Evolutionary conservation across 371 early-diverging fungal genomes (phyloP), one percentile per base, ranked within the genome.

Genomic region (Mucor plumbeus): DNA sequence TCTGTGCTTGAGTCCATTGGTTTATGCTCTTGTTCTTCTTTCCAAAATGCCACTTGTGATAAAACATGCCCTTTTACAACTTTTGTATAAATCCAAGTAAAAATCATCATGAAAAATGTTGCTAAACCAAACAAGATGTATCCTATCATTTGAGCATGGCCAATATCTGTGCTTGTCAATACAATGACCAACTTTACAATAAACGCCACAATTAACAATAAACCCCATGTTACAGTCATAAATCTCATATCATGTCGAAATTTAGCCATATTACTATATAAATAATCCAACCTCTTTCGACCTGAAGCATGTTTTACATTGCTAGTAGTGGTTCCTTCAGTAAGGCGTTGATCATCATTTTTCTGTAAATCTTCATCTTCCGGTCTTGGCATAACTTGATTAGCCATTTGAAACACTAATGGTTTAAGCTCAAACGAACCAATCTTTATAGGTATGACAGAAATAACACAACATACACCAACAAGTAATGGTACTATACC

Each of bases 161-260:
- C 58, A 17, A 72, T 67, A 56, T 72, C 73, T 35, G 67, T 65
- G 47, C 69, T 70, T 15, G 76, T 84, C 40, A 65, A 43, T 14
- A 81, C 78, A 31, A 84, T 39, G 7, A 78, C 56, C 10, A 84
- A 70, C 44, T 81, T 81, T 59, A 78, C 70, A 50, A 81, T 44
- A 64, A 77, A 81, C 19, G 78, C 71, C 15, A 65, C 26, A 9
- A 84, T 68, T 0, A 81, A 64, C 38, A 76, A 68, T 0, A 73
- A 4, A 0, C 81, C 84, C 84, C 84, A 84, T 3, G 75, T 70
- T 13, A 68, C 70, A 9, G 81, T 84, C 78, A 81, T 78, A 47
- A 81, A 61, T 6, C 84, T 71, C 80, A 81, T 78, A 63, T 81
- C 81, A 31, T 64, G 69, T 38, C 84, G 64, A 35, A 81, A 84